A percentile compares a stretch with the other conserved stretches of the same genome.
Conservation (phyloP, 768 basidiomycete species). For the Tricholoma matsutake region DNA sequence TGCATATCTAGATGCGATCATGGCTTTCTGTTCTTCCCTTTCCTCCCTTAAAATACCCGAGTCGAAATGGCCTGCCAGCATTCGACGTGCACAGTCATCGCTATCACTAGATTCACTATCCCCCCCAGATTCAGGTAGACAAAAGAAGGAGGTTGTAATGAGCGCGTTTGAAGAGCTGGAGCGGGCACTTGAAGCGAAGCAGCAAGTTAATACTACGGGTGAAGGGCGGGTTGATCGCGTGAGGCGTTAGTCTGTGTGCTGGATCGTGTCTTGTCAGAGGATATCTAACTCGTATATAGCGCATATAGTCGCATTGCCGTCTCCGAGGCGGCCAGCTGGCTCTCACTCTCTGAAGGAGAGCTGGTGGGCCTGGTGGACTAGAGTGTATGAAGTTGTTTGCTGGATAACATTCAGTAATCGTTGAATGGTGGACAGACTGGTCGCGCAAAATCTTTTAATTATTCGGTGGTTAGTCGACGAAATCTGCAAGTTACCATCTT, state of each 20-base stretch:
- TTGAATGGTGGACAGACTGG: constrained; percentile 16
- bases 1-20: constrained; percentile 56
- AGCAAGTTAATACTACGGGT: constrained; percentile 14
- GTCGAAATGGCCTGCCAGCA: constrained; percentile 60
- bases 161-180: constrained; percentile 77
- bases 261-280: neutral
- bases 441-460: too few relatives aligned
- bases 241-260: constrained; percentile 21
- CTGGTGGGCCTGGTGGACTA: neutral
- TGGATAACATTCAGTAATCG: constrained; percentile 52
- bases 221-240: neutral
- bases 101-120: too few relatives aligned
- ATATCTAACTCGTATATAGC: constrained; percentile 5
- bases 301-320: neutral
- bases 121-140: constrained; percentile 9
- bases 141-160: constrained; percentile 38
- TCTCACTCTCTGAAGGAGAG: neutral
- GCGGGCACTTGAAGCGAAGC: constrained; percentile 48
- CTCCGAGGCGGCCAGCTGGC: neutral
- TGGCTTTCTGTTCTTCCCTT: constrained; percentile 49
- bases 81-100: constrained; percentile 27
- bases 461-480: too few relatives aligned
- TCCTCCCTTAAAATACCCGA: constrained; percentile 45
- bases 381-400: constrained; percentile 41
- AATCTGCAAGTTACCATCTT: too few relatives aligned